These are phyloP conservation scores for Collariella sp. DNA, from an alignment of 495 filamentous ascomycete genomes.

Conservation along the genomic window DNA sequence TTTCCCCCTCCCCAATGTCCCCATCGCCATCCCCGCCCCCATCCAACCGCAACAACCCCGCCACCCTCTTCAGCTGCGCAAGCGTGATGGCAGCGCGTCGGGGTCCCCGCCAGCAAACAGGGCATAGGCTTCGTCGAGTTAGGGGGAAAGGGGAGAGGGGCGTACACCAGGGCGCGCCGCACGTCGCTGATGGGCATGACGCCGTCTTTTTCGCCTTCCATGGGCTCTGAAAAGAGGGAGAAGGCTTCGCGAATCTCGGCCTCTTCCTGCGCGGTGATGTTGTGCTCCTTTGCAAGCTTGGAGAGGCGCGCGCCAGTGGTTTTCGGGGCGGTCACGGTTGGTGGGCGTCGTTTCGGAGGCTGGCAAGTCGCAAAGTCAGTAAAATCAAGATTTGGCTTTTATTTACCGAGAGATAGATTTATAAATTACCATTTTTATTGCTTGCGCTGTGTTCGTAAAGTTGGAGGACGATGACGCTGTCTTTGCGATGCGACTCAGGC, in stretches of 20 bases:
- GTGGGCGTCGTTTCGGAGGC: constrained; percentile 36
- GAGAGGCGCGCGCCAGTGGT: constrained; percentile 41
- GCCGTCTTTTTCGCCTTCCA: constrained; percentile 59
- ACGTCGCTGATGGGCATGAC: constrained; percentile 72
- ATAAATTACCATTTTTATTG: not conserved
- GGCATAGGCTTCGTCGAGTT: constrained; percentile 70
- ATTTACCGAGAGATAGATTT: not conserved
- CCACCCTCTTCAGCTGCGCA: constrained; percentile 65
- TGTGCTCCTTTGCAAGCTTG: constrained; percentile 81
- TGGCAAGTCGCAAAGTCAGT: constrained; percentile 8
- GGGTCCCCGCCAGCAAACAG: constrained; percentile 51
- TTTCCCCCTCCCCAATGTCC: not conserved
- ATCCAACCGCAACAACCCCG: constrained; percentile 74
- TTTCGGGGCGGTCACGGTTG: constrained; percentile 9
- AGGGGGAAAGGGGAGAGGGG: constrained; percentile 25
- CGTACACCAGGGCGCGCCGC: constrained; percentile 72
- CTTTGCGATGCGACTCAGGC: constrained; percentile 6
- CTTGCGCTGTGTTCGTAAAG: no score
- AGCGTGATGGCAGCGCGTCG: constrained; percentile 54
- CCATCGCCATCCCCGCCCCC: constrained; percentile 21
- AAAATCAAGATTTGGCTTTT: not conserved
- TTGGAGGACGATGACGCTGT: not conserved
- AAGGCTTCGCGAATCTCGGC: constrained; percentile 86
- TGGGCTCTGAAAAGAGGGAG: constrained; percentile 64
- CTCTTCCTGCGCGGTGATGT: constrained; percentile 75